phyloP scores from a whole-genome alignment of 1,139 yeast species.

The Hyphopichia khmerensis region DNA sequence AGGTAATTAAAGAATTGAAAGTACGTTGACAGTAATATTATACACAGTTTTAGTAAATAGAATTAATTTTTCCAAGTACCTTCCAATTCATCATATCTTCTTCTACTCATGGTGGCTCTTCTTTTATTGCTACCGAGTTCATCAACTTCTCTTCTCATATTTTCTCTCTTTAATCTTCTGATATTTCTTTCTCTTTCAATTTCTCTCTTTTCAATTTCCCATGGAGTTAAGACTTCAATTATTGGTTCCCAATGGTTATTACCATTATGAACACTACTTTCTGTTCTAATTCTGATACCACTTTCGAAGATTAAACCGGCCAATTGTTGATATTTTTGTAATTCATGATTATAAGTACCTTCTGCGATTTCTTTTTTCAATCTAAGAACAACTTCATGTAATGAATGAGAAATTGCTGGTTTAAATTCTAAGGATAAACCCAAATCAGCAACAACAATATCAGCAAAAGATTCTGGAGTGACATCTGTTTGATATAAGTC shows the following conservation, averaged over 20 bases:
- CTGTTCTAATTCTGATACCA: conserved; percentile 46
- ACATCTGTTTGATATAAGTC: conserved; percentile 64
- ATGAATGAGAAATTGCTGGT: conserved; percentile 86
- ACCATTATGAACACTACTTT: conserved; percentile 45
- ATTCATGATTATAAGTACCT: conserved; percentile 56
- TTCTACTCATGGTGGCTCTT: conserved; percentile 47
- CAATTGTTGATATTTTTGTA: conserved; percentile 45
- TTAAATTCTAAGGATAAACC: conserved; percentile 84
- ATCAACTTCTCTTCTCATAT: conserved; percentile 52
- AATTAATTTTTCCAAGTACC: conserved; percentile 24
- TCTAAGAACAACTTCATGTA: conserved; percentile 76
- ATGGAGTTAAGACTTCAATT: conserved; percentile 80
- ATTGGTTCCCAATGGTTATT: conserved; percentile 85
- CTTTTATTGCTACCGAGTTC: conserved; percentile 36
- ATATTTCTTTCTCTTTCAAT: conserved; percentile 91
- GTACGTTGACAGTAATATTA: no score
- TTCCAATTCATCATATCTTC: conserved; percentile 57
- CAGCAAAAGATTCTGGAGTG: conserved; percentile 85
- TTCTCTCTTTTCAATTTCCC: conserved; percentile 93
- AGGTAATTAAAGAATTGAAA: no score
- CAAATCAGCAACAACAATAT: conserved; percentile 75
- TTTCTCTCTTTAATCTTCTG: conserved; percentile 89
- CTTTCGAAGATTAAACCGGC: conserved; percentile 46
- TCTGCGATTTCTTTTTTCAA: conserved; percentile 85
- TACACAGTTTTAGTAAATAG: no score